Percentiles rank a stretch among this genome's conserved stretches.
phyloP scores from a whole-genome alignment of 2,329 filamentous ascomycete species.

The Fusarium chaquense region DNA sequence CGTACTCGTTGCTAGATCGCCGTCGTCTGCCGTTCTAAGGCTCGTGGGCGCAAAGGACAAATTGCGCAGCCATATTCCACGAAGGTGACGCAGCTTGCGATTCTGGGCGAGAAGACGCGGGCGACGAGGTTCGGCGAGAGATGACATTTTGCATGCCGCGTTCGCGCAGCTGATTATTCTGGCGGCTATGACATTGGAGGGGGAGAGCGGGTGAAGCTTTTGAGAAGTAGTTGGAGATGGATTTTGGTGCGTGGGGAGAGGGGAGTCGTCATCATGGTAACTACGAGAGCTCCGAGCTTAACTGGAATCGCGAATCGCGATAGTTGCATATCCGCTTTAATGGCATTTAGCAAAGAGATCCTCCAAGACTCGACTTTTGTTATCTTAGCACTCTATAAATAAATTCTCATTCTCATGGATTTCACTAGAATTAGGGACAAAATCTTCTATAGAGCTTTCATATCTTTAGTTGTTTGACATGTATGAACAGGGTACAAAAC shows the following conservation, averaged over 20 bases:
- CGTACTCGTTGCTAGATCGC: constrained; percentile 76
- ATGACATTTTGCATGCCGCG: constrained; percentile 51
- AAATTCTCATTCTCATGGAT: too few species aligned
- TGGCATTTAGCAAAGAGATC: constrained; percentile 21
- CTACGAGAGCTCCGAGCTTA: constrained; percentile 39
- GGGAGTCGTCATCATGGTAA: constrained; percentile 37
- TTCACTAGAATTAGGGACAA: too few species aligned
- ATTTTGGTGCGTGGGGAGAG: constrained; percentile 1
- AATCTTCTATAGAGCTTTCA: too few species aligned
- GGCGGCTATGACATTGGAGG: constrained; percentile 40
- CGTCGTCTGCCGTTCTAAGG: constrained; percentile 82
- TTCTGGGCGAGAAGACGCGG: constrained; percentile 77
- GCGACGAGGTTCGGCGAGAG: constrained; percentile 55
- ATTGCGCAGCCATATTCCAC: constrained; percentile 88
- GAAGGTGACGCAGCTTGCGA: constrained; percentile 87
- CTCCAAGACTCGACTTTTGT: neutral
- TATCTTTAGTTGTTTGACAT: too few species aligned
- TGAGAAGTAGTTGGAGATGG: neutral
- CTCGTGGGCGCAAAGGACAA: constrained; percentile 73
- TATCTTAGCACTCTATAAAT: too few species aligned
- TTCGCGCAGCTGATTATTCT: constrained; percentile 25
- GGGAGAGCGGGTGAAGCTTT: constrained; percentile 1
- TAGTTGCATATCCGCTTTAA: constrained; percentile 47
- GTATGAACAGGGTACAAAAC: neutral
- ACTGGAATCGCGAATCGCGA: constrained; percentile 40